Evolutionary conservation across 305 asterid genomes (phyloP).

Genomic region (Coffea humblotiana): DNA sequence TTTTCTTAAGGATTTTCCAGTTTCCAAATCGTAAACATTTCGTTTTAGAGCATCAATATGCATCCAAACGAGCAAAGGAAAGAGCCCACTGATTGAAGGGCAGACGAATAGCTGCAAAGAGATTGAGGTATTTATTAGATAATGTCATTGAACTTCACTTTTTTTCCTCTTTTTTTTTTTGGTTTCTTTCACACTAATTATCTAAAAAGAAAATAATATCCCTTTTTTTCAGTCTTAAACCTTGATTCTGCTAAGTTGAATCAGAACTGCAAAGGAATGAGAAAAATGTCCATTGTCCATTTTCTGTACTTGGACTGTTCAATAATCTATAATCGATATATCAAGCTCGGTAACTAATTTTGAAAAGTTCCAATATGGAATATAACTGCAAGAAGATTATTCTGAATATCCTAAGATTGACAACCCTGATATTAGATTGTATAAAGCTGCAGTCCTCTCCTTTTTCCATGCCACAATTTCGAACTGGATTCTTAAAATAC

Average conservation of each 20-base stretch:
- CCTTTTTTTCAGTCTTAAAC: not conserved
- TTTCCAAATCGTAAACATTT: not conserved
- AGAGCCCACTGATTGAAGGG: slow-evolving; percentile 1
- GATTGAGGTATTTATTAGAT: not conserved
- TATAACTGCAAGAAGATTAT: too few relatives aligned
- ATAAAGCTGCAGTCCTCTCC: too few relatives aligned
- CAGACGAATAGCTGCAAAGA: not conserved
- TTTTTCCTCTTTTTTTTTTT: too few relatives aligned
- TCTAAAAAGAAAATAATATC: not conserved
- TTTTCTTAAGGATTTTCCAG: not conserved
- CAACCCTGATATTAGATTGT: not conserved
- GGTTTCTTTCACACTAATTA: not conserved
- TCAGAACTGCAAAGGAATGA: not conserved
- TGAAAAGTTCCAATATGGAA: too few relatives aligned
- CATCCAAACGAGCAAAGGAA: not conserved
- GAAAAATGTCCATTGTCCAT: not conserved
- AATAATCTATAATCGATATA: not conserved
- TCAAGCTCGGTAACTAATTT: too few relatives aligned
- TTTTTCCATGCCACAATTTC: too few relatives aligned
- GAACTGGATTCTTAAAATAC: too few relatives aligned
- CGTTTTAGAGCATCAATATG: not conserved
- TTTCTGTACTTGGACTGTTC: not conserved
- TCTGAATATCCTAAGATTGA: too few relatives aligned
- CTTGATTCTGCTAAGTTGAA: not conserved
- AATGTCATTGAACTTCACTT: not conserved